phyloP scores from a whole-genome alignment of 2,329 filamentous ascomycete species.

The Aspergillus brunneoviolaceus region DNA sequence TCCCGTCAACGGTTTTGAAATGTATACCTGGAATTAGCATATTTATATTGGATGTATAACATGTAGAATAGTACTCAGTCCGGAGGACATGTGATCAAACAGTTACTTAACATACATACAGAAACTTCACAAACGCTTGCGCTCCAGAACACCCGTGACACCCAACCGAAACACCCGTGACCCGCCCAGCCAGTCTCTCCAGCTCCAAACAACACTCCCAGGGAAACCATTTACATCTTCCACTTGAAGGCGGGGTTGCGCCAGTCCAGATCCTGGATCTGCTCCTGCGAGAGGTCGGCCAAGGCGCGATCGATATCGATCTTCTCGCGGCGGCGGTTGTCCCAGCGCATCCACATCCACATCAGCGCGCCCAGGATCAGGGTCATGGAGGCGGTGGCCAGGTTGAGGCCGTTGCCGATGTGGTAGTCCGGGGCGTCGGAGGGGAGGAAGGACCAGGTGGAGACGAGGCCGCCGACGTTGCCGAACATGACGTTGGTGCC shows the following conservation, averaged over 20 bases:
- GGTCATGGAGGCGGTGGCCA: constrained; percentile 60
- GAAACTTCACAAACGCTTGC: too few species aligned
- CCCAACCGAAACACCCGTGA: neutral
- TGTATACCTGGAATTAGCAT: too few species aligned
- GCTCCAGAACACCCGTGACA: too few species aligned
- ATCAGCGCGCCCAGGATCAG: constrained; percentile 53
- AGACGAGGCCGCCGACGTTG: constrained; percentile 68
- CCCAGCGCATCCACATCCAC: constrained; percentile 60
- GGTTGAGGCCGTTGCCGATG: constrained; percentile 70
- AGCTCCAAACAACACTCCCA: neutral
- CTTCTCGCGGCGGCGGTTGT: constrained; percentile 60
- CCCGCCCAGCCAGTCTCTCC: too few species aligned
- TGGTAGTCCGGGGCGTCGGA: constrained; percentile 65
- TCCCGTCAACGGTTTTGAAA: too few species aligned
- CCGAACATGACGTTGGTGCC: constrained; percentile 70
- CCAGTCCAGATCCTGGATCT: constrained; percentile 65
- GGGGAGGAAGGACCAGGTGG: constrained; percentile 64
- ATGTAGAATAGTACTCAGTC: too few species aligned
- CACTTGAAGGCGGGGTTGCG: constrained; percentile 54
- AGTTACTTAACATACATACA: too few species aligned
- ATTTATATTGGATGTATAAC: too few species aligned
- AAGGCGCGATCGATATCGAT: constrained; percentile 58
- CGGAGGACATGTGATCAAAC: too few species aligned
- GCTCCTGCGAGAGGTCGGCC: constrained; percentile 51
- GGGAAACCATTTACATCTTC: neutral